Base-by-base conservation (phyloP, 495 filamentous ascomycete species). In the Lasiosphaeriaceae sp. region DNA sequence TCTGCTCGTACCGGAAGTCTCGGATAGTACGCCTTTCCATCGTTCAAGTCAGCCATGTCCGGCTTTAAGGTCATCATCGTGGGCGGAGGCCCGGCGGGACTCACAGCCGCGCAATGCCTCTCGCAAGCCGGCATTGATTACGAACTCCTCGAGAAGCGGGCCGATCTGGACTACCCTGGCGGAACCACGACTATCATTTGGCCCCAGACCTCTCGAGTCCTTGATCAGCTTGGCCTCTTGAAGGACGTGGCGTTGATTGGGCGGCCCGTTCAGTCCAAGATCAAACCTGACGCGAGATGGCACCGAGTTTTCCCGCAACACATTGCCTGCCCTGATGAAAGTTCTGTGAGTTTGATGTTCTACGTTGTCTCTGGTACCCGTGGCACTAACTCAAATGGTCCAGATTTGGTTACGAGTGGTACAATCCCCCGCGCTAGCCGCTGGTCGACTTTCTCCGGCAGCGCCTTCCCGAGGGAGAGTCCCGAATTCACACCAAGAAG, bases 81-180 rank as follows among this genome's bases (percentile, higher is more conserved):
- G 4, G 81, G 80, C 14, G 80, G 77, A 7, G 75, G 74, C 2
- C 70, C 82, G 7, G 68, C 75, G 2, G 78, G 77, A 0, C 62
- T 85, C 5, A 76, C 75, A 1, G 58, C 80, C 1, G 78, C 80
- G 0, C 73, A 80, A 47, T 67, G 64, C 16, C 66, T 85, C n/a
- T 54, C 68, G 0, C 61, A 66, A 35, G 66, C 67, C 3, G 66
- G 64, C 16, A 80, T 85, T 53, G 76, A 80, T 52, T 78, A 74
- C 47, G 60, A 78, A 7, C 52, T 85, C 1, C 66, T 83, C 3
- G 82, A 83, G 60, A 58, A 60, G 17, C 58, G 67, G n/a, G 34
- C 47, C 1, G 62, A 71, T 0, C 62, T 79, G 11, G 60, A 70
- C 5, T 72, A 74, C 3, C 56, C 72, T n/a, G 51, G 4, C 1